These are phyloP conservation scores for Hemileia vastatrix DNA, from an alignment of 1,284 basidiomycete species.

Conservation along the genomic window DNA sequence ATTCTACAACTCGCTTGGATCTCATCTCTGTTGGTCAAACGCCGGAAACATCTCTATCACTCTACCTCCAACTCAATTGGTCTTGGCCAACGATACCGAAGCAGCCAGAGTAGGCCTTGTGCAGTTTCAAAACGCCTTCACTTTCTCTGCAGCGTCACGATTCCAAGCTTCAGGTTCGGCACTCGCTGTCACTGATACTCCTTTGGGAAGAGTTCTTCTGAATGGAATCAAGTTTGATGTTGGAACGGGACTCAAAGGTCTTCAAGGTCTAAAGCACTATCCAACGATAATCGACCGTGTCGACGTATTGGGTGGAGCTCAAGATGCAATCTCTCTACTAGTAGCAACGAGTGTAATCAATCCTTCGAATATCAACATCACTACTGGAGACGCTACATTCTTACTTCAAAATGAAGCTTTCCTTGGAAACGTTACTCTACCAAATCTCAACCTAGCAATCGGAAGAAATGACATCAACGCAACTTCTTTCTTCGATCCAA, in stretches of 20 bases:
- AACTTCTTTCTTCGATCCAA: slow-evolving; percentile 50
- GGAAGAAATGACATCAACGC: slow-evolving; percentile 53
- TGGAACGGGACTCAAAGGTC: slow-evolving; percentile 56
- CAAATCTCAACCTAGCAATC: slow-evolving; percentile 53
- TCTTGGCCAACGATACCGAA: slow-evolving; percentile 49
- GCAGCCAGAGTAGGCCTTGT: slow-evolving; percentile 44
- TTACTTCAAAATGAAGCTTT: slow-evolving; percentile 36
- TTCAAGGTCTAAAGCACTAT: slow-evolving; percentile 56
- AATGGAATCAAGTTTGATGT: slow-evolving; percentile 66
- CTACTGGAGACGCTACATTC: no score
- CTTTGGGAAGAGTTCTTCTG: slow-evolving; percentile 60
- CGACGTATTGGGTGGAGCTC: slow-evolving; percentile 61
- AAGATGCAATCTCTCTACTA: slow-evolving; percentile 50
- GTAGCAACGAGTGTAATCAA: slow-evolving; percentile 55
- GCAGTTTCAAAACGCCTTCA: slow-evolving; percentile 43
- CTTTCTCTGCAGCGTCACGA: slow-evolving; percentile 49
- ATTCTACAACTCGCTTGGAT: slow-evolving; percentile 33
- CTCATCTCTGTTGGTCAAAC: no score
- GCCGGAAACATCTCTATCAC: slow-evolving; percentile 59
- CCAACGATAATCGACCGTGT: slow-evolving; percentile 55
- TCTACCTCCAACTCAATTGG: slow-evolving; percentile 54
- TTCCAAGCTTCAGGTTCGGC: slow-evolving; percentile 60
- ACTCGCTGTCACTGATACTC: slow-evolving; percentile 57
- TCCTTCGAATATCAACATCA: slow-evolving; percentile 60
- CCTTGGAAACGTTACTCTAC: slow-evolving; percentile 47